Evolutionary conservation across 1,284 basidiomycete genomes (phyloP).

Genomic region (Ganoderma multipileum): DNA sequence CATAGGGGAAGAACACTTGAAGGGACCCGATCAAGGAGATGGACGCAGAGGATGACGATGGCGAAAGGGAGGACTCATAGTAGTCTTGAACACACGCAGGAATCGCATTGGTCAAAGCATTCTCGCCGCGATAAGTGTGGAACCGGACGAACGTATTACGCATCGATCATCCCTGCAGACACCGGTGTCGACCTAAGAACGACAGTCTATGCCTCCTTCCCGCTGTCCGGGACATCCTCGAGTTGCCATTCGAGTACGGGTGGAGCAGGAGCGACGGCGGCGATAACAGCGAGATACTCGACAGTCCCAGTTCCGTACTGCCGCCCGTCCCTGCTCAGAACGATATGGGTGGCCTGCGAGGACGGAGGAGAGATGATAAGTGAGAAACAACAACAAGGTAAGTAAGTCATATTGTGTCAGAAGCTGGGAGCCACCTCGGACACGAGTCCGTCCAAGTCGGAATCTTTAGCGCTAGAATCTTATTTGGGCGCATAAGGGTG

Average conservation of each 20-base stretch:
- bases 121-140: not conserved
- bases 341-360: not conserved
- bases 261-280: not conserved
- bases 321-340: too few species aligned
- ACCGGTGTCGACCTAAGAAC: conserved; percentile 26
- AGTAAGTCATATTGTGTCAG: too few species aligned
- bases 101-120: not conserved
- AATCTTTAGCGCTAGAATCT: too few species aligned
- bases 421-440: too few species aligned
- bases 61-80: conserved; percentile 25
- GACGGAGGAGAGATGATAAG: too few species aligned
- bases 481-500: too few species aligned
- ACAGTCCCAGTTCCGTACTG: not conserved
- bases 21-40: conserved; percentile 53
- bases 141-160: conserved; percentile 8
- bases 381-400: not conserved
- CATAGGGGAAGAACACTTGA: conserved; percentile 50
- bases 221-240: conserved; percentile 26
- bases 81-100: conserved; percentile 30
- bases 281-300: not conserved
- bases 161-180: conserved; percentile 29
- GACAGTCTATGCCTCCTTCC: conserved; percentile 25
- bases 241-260: not conserved
- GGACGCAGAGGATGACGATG: conserved; percentile 24
- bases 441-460: too few species aligned